phyloP scores from a whole-genome alignment of 2,329 filamentous ascomycete species.

The Alternaria ethzedia region DNA sequence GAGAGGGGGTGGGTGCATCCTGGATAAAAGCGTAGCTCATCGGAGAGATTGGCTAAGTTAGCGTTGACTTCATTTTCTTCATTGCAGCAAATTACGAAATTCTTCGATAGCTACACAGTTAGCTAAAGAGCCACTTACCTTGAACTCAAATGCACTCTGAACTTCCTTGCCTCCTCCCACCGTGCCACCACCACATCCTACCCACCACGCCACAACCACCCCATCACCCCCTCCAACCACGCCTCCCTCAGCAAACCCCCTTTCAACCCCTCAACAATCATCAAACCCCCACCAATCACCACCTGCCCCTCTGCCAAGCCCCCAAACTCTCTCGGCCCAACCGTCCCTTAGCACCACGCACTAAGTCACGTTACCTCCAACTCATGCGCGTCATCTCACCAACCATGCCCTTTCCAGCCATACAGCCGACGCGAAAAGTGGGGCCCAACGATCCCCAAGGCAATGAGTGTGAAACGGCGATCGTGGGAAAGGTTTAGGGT shows the following conservation, averaged over 20 bases:
- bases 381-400: conserved; percentile 22
- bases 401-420: background rate
- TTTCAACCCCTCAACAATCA: background rate
- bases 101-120: no score
- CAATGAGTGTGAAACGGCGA: background rate
- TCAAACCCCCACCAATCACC: conserved; percentile 11
- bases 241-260: background rate
- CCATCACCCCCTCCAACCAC: background rate
- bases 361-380: conserved; percentile 22
- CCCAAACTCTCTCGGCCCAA: background rate
- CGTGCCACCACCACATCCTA: background rate
- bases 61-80: no score
- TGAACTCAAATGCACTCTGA: background rate
- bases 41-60: no score
- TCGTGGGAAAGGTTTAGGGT: background rate
- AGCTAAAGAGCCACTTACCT: no score
- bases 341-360: background rate
- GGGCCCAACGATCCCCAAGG: background rate
- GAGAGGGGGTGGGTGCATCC: no score
- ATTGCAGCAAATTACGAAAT: no score
- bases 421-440: background rate
- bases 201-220: background rate
- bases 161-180: background rate
- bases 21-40: no score
- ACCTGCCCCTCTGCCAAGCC: conserved; percentile 5